A percentile compares a stretch with the other conserved stretches of the same genome.
phyloP scores from a whole-genome alignment of 2,329 filamentous ascomycete species.

The Trichoderma oligosporum region DNA sequence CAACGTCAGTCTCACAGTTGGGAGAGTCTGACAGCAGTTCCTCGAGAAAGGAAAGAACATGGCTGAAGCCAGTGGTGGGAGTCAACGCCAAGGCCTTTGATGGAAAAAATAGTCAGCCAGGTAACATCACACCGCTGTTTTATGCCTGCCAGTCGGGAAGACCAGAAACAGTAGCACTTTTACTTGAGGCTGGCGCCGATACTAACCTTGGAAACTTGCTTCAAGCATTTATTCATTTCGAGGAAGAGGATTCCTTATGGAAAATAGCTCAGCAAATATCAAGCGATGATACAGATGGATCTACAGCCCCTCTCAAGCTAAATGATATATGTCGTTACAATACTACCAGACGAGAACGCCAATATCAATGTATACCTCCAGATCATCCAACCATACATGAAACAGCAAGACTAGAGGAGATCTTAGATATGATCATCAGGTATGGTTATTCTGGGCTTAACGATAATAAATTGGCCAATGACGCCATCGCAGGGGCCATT shows the following conservation, averaged over 20 bases:
- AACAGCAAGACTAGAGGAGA: slow-evolving; percentile 21
- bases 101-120: too few relatives aligned
- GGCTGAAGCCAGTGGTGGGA: not conserved
- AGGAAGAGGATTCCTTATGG: slow-evolving; percentile 4
- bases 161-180: slow-evolving; percentile 23
- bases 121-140: slow-evolving; percentile 22
- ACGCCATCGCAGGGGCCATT: not conserved
- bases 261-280: not conserved
- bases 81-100: too few relatives aligned
- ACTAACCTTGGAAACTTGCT: not conserved
- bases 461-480: not conserved
- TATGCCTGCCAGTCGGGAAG: slow-evolving; percentile 25
- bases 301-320: not conserved
- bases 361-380: not conserved
- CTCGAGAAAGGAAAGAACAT: not conserved
- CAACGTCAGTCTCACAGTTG: not conserved
- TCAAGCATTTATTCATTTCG: slow-evolving; percentile 18
- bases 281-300: too few relatives aligned
- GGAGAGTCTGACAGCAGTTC: too few relatives aligned
- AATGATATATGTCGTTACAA: not conserved
- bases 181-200: slow-evolving; percentile 24
- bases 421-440: slow-evolving; percentile 26
- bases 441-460: slow-evolving; percentile 19
- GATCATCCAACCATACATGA: not conserved
- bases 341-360: not conserved